Base-by-base conservation (phyloP, 2,329 filamentous ascomycete species). In the Monilinia fructigena region DNA sequence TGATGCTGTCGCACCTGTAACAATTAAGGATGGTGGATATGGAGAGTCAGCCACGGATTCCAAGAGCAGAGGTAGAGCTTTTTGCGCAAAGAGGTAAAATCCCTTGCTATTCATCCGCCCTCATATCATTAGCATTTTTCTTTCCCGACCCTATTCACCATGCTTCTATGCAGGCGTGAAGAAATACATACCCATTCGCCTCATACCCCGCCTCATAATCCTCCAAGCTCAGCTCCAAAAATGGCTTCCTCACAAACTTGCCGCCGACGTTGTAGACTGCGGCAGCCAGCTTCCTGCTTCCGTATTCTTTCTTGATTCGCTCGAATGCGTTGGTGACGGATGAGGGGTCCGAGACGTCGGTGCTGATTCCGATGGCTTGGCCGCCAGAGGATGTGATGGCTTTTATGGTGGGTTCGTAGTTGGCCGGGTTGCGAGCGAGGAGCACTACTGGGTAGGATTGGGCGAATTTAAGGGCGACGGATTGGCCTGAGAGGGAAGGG, bases 1-100 rank as follows among this genome's bases (percentile, higher is more conserved):
- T 0, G 89, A 91, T 0, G 92, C 93, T 0, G 93, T 96, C 0
- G 93, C 92, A 42, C 93, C 93, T 0, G 93, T 96, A 78, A 96
- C 90, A 73, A 97, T 89, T 26, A 97, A 80, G 0, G 89, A 89
- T 0, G 92, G 92, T 5, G 92, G 91, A 74, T 92, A 78, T 42
- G 83, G 80, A 54, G 80, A 78, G 0, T 77, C 76, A 45, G 77
- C 73, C 0, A 86, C 83, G 0, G 87, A 82, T 28, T 86, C 82
- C 2, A 93, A 82, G 1, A 96, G 84, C 1, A 89, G 81, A 0
- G 93, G 92, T 0, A 96, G 79, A 0, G 85, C 81, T 3, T 83
- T 81, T 76, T 94, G 88, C 0, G 91, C 86, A 77, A 96, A 96
- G 72, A 88, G 79, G 77, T 92, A 92, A 38, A 90, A 89, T 16